Base-by-base conservation (phyloP, 331 rosid genomes). In the Erythrophleum ivorense region DNA sequence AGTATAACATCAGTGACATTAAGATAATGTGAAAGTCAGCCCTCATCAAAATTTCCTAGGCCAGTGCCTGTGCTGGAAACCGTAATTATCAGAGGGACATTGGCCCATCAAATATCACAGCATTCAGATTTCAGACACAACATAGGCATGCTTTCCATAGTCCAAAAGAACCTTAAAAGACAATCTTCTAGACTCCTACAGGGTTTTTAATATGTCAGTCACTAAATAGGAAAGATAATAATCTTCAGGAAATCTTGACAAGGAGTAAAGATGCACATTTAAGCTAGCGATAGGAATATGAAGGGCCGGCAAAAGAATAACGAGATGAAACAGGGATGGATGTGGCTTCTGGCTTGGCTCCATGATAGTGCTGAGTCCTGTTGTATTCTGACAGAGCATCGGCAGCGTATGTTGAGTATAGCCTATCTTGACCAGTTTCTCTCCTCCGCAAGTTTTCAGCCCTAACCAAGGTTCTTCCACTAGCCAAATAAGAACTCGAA, bases 271-370 rank as follows among this genome's bases (percentile, higher is more conserved):
- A 45, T 34, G 75, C 77, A 75, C 38, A 64, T 62, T 52, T 58
- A 29, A 58, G 58, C 71, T 63, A 93, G 75, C 94, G 93, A 70
- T 78, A 82, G 0, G 88, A 76, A 72, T 72, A 88, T 0, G 95
- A 84, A 72, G 92, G 91, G 50, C 97, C 91, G 0, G 91, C 88
- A 45, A 90, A 90, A 31, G 92, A 85, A 88, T 95, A 91, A 13
- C 92, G 94, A 24, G 94, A 91, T 15, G 95, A 91, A 71, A 88
- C 89, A 0, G 92, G 92, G 63, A 77, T 78, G 8, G 82, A 29
- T 2, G 84, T 40, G 3, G 82, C 75, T 53, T 90, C 95, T 68
- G 62, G 83, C 73, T 75, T 73, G 24, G 75, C 77, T 53, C 58
- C 74, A 15, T 45, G 87, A 76, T 85, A 80, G 71, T 59, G 84